Evolutionary conservation across 805 yeast genomes (phyloP), one percentile per base, ranked within the genome.

Genomic region (Pichia occidentalis): DNA sequence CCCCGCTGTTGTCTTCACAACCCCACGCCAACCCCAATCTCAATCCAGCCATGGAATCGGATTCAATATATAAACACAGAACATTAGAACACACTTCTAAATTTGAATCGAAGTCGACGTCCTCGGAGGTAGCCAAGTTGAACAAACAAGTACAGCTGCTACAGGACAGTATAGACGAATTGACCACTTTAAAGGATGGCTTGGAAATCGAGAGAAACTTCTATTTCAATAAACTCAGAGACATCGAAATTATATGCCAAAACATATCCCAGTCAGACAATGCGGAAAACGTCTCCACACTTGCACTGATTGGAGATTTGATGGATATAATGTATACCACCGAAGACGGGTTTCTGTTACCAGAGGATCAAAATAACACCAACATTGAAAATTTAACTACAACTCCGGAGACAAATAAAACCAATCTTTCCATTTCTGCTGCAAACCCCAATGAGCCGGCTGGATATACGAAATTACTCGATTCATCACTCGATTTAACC

Each of bases 141-240:
- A 60, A 67, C 47, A 60, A 65, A 23, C 80, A 78, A 43, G 51
- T 80, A 24, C 58, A 63, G 18, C 68, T 66, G n/a, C 60, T 74
- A 0, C 65, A 59, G n/a, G 63, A 67, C 4, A 86, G 84, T 47
- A 49, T 75, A 14, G 67, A 65, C 12, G 85, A 80, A 45, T 70
- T 71, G 47, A 70, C 68, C 42, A 65, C 72, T 17, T 75, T 80
- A 11, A 71, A 80, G 16, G 83, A 78, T 34, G 74, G 79, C 11
- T 63, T 85, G 34, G 85, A 80, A 51, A 73, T 83, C 1, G 97
- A 92, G 57, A 75, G 97, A 45, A 83, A 85, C 57, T 86, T 90
- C 53, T 92, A 92, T 59, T 90, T 85, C 62, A 79, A 82, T 52
- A 92, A 90, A 61, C 65, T 92, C 37, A 71, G 95, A 46, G 95